Percentiles rank a stretch among this genome's conserved stretches.
These are phyloP conservation scores for Trichoderma sp. DNA, from an alignment of 2,329 filamentous ascomycete genomes.

Conservation along the genomic window DNA sequence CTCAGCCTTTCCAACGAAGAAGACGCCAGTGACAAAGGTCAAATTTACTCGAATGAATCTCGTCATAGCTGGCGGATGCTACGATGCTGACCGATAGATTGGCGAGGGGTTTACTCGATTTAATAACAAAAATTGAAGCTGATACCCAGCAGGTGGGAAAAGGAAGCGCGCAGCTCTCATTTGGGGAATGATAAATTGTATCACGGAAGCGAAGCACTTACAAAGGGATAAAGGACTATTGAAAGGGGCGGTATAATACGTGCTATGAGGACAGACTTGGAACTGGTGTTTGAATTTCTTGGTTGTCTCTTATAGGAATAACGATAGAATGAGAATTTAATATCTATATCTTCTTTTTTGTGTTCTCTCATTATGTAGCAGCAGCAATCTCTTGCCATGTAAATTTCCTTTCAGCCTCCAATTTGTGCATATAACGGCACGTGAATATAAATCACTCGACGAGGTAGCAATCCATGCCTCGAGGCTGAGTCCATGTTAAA, in stretches of 20 bases:
- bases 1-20: conserved; percentile 92
- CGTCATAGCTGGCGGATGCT: conserved; percentile 79
- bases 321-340: not conserved
- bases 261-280: not conserved
- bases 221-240: not conserved
- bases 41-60: conserved; percentile 95
- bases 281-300: not conserved
- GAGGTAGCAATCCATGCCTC: not conserved
- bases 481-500: not conserved
- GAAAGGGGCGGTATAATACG: not conserved
- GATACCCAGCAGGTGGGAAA: not conserved
- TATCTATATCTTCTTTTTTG: not conserved
- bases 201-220: not conserved
- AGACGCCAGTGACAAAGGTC: conserved; percentile 90
- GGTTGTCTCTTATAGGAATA: not conserved
- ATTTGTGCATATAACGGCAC: not conserved
- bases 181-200: not conserved
- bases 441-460: not conserved
- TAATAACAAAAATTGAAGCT: not conserved
- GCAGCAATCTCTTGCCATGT: not conserved
- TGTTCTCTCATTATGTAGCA: not conserved
- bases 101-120: conserved; percentile 18
- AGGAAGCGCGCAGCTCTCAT: not conserved
- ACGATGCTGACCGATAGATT: conserved; percentile 54
- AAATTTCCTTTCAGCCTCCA: not conserved